Evolutionary conservation across 768 basidiomycete genomes (phyloP).

Genomic region (Phaeotremella fagi): DNA sequence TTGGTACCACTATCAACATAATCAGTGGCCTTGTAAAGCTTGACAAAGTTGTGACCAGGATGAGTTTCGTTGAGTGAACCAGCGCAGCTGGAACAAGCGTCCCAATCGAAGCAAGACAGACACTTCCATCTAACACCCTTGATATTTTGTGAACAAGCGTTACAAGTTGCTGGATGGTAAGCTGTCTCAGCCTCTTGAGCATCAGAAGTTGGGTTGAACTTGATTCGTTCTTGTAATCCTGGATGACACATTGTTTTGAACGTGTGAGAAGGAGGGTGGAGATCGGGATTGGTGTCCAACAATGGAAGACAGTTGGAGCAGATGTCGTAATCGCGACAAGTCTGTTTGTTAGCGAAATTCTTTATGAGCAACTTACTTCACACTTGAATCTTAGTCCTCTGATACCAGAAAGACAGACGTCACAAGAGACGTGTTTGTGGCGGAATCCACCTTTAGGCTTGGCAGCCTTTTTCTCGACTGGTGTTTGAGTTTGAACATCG

Average conservation of each 20-base stretch:
- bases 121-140: slow-evolving; percentile 44
- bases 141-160: slow-evolving; percentile 38
- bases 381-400: slow-evolving; percentile 46
- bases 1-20: slow-evolving; percentile 15
- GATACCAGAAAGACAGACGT: slow-evolving; percentile 33
- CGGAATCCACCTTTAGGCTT: slow-evolving; percentile 34
- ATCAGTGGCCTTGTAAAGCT: slow-evolving; percentile 33
- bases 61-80: slow-evolving; percentile 26
- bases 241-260: slow-evolving; percentile 44
- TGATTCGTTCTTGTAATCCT: slow-evolving; percentile 36
- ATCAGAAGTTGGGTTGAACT: slow-evolving; percentile 15
- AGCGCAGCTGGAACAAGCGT: slow-evolving; percentile 38
- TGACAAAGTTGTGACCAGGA: slow-evolving; percentile 41
- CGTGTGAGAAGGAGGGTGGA: slow-evolving; percentile 37
- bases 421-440: slow-evolving; percentile 35
- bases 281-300: slow-evolving; percentile 31
- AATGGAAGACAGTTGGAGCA: slow-evolving; percentile 44
- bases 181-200: slow-evolving; percentile 5
- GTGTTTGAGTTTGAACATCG: slow-evolving; percentile 9
- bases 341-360: slow-evolving; percentile 2
- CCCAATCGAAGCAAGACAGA: slow-evolving; percentile 47
- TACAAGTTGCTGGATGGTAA: slow-evolving; percentile 38
- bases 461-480: slow-evolving; percentile 3
- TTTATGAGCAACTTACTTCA: slow-evolving; percentile 20
- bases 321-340: slow-evolving; percentile 45